Evolutionary conservation across 768 basidiomycete species (phyloP).

Genomic region (Serendipita sp.): DNA sequence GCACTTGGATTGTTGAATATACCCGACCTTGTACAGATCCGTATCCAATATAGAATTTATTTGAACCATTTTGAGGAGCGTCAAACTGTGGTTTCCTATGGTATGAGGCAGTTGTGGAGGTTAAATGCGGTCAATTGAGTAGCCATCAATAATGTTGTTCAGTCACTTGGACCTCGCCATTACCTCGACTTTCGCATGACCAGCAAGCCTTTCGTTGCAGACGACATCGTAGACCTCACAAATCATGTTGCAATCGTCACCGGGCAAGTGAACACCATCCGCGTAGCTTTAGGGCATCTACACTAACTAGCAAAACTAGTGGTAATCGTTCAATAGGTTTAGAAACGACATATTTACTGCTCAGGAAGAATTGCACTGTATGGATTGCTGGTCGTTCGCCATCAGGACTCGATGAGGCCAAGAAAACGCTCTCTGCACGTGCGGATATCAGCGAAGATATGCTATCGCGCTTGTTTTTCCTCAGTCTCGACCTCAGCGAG

Average conservation of each 20-base stretch:
- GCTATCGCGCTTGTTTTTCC: not conserved
- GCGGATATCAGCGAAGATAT: not conserved
- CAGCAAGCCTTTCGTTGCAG: not conserved
- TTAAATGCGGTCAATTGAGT: too few species aligned
- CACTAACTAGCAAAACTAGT: not conserved
- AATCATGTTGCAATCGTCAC: not conserved
- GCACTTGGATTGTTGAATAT: not conserved
- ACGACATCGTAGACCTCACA: not conserved
- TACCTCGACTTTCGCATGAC: not conserved
- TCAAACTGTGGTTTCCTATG: too few species aligned
- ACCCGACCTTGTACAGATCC: constrained; percentile 75
- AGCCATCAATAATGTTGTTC: too few species aligned
- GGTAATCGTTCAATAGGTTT: constrained; percentile 2
- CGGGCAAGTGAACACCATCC: not conserved
- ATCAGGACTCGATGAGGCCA: not conserved
- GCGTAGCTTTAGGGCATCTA: not conserved
- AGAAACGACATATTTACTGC: not conserved
- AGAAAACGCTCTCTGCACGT: not conserved
- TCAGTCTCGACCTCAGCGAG: not conserved
- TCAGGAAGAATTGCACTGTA: constrained; percentile 2
- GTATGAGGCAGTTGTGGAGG: too few species aligned
- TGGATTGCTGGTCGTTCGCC: not conserved
- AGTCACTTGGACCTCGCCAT: not conserved
- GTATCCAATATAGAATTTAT: constrained; percentile 64
- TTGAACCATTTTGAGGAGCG: not conserved